A percentile compares a stretch with the other conserved stretches of the same genome.
These are phyloP conservation scores for Coemansia sp. DNA, from an alignment of 192 early-diverging fungal genomes.

Conservation along the genomic window DNA sequence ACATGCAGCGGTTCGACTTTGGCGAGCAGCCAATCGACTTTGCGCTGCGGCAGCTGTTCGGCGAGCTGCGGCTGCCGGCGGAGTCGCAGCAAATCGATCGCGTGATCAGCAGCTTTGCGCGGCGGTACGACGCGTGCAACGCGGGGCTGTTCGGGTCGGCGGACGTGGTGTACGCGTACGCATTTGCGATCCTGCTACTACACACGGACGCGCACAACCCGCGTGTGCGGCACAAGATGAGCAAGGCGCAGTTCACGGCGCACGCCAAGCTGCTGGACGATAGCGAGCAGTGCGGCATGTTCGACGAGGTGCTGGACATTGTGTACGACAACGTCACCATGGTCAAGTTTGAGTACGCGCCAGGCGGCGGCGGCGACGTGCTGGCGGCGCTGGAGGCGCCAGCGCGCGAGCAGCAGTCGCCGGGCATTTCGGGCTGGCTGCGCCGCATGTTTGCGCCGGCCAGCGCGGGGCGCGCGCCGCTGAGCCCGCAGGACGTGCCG, in stretches of 20 bases:
- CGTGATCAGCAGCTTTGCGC: conserved; percentile 69
- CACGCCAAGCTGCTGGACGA: conserved; percentile 68
- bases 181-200: conserved; percentile 77
- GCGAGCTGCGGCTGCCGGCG: conserved; percentile 68
- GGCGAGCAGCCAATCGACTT: conserved; percentile 60
- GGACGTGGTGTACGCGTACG: conserved; percentile 69
- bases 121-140: conserved; percentile 67
- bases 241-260: conserved; percentile 71
- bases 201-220: conserved; percentile 88
- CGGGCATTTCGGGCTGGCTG: conserved; percentile 40
- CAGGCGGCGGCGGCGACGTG: conserved; percentile 2
- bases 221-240: conserved; percentile 73
- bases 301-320: conserved; percentile 70
- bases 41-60: conserved; percentile 67
- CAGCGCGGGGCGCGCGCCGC: conserved; percentile 4
- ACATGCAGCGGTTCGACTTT: conserved; percentile 63
- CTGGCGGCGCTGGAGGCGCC: neutral
- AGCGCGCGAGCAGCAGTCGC: conserved; percentile 12
- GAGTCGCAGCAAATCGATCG: conserved; percentile 85
- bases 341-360: conserved; percentile 48
- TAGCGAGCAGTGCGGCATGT: conserved; percentile 52
- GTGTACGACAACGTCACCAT: conserved; percentile 52
- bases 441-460: conserved; percentile 42
- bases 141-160: conserved; percentile 57
- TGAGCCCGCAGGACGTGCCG: conserved; percentile 31